Percentiles rank a stretch among this genome's conserved stretches.
Conservation (phyloP, 2,329 filamentous ascomycete species). For the Camillea tinctor region DNA sequence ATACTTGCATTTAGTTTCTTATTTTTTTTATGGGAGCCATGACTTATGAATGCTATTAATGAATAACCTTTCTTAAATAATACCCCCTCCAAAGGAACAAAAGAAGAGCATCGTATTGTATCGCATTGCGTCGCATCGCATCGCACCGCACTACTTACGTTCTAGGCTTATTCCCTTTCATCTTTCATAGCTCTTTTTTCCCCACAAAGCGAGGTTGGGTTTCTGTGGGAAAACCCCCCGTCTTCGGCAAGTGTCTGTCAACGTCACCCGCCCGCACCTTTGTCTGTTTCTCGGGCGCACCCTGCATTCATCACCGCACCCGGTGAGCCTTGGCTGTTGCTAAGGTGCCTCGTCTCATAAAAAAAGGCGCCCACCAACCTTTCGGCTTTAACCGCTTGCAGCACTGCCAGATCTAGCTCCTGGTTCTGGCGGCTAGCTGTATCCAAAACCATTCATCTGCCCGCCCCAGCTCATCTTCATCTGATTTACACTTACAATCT, state of each 20-base stretch:
- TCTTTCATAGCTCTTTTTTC: background rate
- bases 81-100: too few relatives aligned
- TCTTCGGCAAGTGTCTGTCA: conserved; percentile 25
- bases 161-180: background rate
- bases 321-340: conserved; percentile 13
- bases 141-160: conserved; percentile 1
- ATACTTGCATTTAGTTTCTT: too few relatives aligned
- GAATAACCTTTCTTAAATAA: background rate
- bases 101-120: too few relatives aligned
- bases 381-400: conserved; percentile 24
- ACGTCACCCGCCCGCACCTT: conserved; percentile 21
- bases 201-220: background rate
- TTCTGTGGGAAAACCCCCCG: conserved; percentile 3
- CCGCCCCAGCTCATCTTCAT: conserved; percentile 4
- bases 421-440: conserved; percentile 12
- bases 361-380: conserved; percentile 19
- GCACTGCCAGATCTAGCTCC: conserved; percentile 9
- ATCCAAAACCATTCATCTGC: conserved; percentile 24
- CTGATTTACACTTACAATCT: background rate
- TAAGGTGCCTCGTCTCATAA: conserved; percentile 15
- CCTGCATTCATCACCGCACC: conserved; percentile 22
- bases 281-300: conserved; percentile 16
- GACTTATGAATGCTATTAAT: background rate
- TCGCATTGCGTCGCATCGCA: too few relatives aligned
- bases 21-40: background rate